Conservation (phyloP, 768 basidiomycete genomes). For the Dioszegia aurantiaca region DNA sequence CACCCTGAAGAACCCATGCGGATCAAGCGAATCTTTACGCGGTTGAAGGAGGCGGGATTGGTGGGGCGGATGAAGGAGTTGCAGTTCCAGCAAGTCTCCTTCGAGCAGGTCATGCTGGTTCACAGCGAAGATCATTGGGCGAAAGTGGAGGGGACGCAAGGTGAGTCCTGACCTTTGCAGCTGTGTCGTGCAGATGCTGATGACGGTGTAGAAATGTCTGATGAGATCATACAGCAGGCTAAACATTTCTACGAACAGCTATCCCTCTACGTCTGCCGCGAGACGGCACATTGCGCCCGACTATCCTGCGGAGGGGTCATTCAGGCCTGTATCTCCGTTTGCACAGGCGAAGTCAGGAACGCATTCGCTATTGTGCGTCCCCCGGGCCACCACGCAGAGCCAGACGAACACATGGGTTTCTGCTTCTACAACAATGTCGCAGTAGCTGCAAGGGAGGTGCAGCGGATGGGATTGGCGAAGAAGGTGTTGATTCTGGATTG, state of each 20-base stretch:
- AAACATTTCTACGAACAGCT: constrained; percentile 81
- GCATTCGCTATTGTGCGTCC: constrained; percentile 93
- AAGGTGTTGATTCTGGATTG: constrained; percentile 91
- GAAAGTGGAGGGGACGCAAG: constrained; percentile 74
- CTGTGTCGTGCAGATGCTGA: constrained; percentile 8
- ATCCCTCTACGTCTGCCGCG: constrained; percentile 84
- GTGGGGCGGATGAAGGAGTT: constrained; percentile 72
- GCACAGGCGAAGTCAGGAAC: constrained; percentile 73
- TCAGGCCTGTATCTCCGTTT: constrained; percentile 82
- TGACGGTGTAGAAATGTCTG: constrained; percentile 62
- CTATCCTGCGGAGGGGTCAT: constrained; percentile 93
- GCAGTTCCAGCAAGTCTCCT: constrained; percentile 68
- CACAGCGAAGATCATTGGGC: constrained; percentile 91
- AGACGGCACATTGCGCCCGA: constrained; percentile 77
- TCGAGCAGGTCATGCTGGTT: constrained; percentile 78
- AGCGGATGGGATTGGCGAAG: constrained; percentile 66
- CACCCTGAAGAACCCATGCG: constrained; percentile 78
- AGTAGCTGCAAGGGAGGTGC: constrained; percentile 79
- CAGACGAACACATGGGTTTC: constrained; percentile 97
- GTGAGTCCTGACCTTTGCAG: constrained; percentile 57
- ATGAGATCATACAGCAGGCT: constrained; percentile 71
- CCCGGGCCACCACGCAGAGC: constrained; percentile 97
- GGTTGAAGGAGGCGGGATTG: constrained; percentile 62
- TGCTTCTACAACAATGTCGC: constrained; percentile 99
- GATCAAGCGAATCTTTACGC: constrained; percentile 70